Percentiles rank a stretch among this genome's conserved stretches.
These are phyloP conservation scores for Trichoderma sp. DNA, from an alignment of 2,329 filamentous ascomycete species.

Conservation along the genomic window DNA sequence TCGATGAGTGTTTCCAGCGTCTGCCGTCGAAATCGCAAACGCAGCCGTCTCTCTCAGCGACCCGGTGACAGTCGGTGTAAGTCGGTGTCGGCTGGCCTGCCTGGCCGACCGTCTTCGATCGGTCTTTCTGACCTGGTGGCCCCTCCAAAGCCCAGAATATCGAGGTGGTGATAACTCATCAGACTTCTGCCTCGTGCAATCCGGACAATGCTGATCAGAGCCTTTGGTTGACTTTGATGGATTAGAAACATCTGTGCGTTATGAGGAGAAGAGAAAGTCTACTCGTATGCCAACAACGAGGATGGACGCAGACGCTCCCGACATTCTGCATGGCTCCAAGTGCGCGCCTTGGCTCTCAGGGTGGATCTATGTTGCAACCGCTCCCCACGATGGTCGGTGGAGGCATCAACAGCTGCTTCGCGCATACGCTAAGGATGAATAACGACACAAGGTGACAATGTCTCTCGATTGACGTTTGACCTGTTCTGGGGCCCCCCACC, in stretches of 20 bases:
- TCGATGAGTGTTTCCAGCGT: neutral
- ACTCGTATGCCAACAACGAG: neutral
- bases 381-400: slow-evolving; percentile 10
- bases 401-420: neutral
- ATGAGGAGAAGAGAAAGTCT: neutral
- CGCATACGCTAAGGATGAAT: slow-evolving; percentile 2
- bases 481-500: neutral
- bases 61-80: neutral
- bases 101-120: neutral
- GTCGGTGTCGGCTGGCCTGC: neutral
- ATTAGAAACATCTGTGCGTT: neutral
- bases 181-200: neutral
- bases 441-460: neutral
- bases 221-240: neutral
- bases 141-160: neutral
- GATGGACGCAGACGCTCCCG: neutral
- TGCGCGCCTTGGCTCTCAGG: neutral
- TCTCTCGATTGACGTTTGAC: neutral
- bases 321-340: neutral
- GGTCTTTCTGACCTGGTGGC: neutral
- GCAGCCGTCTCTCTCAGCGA: neutral
- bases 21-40: neutral
- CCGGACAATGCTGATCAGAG: neutral
- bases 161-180: neutral
- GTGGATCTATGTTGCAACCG: neutral